phyloP scores from a whole-genome alignment of 2,329 filamentous ascomycete genomes.

The Venturia oleaginea region DNA sequence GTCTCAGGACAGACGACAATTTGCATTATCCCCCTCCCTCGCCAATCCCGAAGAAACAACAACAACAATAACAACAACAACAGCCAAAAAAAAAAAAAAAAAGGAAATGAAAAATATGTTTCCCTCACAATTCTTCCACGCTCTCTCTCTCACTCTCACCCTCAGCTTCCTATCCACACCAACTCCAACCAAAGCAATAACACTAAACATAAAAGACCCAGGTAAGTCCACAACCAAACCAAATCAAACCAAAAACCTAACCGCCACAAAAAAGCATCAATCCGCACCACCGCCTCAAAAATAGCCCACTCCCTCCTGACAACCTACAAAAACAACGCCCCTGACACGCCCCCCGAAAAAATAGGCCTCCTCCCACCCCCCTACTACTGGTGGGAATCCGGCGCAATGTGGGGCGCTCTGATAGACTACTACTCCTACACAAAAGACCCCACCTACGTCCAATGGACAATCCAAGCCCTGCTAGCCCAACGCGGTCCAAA shows the following conservation, averaged over 20 bases:
- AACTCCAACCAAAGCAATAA: too few species aligned
- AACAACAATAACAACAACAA: too few species aligned
- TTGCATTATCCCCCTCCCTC: too few species aligned
- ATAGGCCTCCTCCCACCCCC: slow-evolving; percentile 17
- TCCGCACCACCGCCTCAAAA: slow-evolving; percentile 23
- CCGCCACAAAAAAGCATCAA: slow-evolving; percentile 20
- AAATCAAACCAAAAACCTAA: neutral
- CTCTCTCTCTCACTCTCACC: neutral
- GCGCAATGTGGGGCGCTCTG: slow-evolving; percentile 21
- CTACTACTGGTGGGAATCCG: slow-evolving; percentile 15
- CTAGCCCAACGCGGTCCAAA: slow-evolving; percentile 32
- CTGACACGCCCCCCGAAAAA: slow-evolving; percentile 20
- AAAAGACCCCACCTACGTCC: slow-evolving; percentile 34
- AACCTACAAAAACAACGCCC: slow-evolving; percentile 27
- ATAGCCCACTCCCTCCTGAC: slow-evolving; percentile 26
- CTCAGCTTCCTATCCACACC: too few species aligned
- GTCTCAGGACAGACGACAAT: too few species aligned
- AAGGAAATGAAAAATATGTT: too few species aligned
- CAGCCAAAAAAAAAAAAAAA: too few species aligned
- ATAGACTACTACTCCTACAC: slow-evolving; percentile 39
- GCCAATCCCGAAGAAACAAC: too few species aligned
- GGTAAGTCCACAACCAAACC: neutral
- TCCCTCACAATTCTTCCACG: too few species aligned
- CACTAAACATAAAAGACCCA: neutral
- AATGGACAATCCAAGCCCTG: slow-evolving; percentile 34